These are phyloP conservation scores for Rhizomucor pusillus DNA, from an alignment of 371 early-diverging fungal genomes.

Conservation along the genomic window DNA sequence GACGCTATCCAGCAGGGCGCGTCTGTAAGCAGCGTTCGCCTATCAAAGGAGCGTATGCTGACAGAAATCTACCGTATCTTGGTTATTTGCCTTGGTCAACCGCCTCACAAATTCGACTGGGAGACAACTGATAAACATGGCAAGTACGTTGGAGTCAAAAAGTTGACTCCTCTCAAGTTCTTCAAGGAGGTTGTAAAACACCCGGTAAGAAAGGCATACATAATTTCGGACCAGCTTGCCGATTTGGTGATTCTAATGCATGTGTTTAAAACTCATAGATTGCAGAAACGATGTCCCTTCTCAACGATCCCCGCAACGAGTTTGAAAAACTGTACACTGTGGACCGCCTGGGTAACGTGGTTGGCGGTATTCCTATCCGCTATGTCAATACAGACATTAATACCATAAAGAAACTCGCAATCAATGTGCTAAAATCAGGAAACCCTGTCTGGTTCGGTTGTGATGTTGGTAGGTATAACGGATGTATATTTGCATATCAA, in stretches of 20 bases:
- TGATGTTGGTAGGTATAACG: conserved; percentile 77
- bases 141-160: conserved; percentile 51
- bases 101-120: conserved; percentile 73
- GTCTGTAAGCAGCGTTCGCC: conserved; percentile 31
- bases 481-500: conserved; percentile 1
- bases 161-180: conserved; percentile 66
- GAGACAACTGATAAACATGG: conserved; percentile 68
- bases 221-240: too few species aligned
- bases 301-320: conserved; percentile 78
- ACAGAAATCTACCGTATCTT: conserved; percentile 72
- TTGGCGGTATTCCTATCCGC: conserved; percentile 63
- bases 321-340: conserved; percentile 68
- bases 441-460: conserved; percentile 84
- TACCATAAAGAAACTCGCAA: conserved; percentile 60
- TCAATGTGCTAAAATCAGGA: conserved; percentile 57
- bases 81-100: conserved; percentile 75
- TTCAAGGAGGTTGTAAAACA: conserved; percentile 64
- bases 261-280: conserved; percentile 55
- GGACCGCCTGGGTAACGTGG: conserved; percentile 73
- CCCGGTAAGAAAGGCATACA: too few species aligned
- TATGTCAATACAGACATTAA: conserved; percentile 66
- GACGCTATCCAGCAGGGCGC: conserved; percentile 41
- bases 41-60: conserved; percentile 60
- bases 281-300: conserved; percentile 64
- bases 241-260: too few species aligned